phyloP scores from a whole-genome alignment of 1,284 basidiomycete species.

The Leccinum pallidistipes region DNA sequence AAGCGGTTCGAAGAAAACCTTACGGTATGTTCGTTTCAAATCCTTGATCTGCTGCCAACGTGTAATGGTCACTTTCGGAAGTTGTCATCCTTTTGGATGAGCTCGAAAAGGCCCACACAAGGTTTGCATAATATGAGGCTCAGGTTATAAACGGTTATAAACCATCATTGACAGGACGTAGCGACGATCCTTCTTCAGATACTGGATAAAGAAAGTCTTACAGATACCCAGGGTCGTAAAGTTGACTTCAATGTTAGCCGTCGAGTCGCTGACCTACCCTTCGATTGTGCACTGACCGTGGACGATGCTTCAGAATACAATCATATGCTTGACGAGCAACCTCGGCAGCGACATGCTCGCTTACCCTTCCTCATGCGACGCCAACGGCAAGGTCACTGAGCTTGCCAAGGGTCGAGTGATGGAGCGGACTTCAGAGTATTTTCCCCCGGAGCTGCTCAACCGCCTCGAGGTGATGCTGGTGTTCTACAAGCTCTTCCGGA shows the following conservation, averaged over 20 bases:
- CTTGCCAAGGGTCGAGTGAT: slow-evolving; percentile 33
- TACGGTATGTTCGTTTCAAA: slow-evolving; percentile 52
- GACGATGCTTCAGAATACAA: slow-evolving; percentile 30
- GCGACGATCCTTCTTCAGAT: slow-evolving; percentile 91
- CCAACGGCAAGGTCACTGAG: slow-evolving; percentile 66
- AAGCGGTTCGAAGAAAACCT: slow-evolving; percentile 82
- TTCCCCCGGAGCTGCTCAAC: slow-evolving; percentile 91
- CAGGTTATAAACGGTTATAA: neutral
- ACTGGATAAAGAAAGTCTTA: slow-evolving; percentile 88
- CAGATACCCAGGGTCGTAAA: slow-evolving; percentile 79
- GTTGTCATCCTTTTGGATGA: slow-evolving; percentile 84
- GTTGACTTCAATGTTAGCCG: slow-evolving; percentile 74
- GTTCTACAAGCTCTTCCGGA: slow-evolving; percentile 78
- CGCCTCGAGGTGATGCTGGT: slow-evolving; percentile 86
- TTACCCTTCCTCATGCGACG: slow-evolving; percentile 61
- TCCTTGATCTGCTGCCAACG: neutral
- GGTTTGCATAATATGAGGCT: slow-evolving; percentile 32
- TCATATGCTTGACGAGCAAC: slow-evolving; percentile 45
- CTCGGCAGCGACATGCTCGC: slow-evolving; percentile 75
- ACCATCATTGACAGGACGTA: slow-evolving; percentile 57
- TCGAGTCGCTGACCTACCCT: neutral
- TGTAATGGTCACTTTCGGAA: slow-evolving; percentile 26
- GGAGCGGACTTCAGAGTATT: slow-evolving; percentile 72
- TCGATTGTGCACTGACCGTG: slow-evolving; percentile 2
- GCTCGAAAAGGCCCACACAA: slow-evolving; percentile 88